A percentile compares a stretch with the other conserved stretches of the same genome.
Conservation (phyloP, 2,329 filamentous ascomycete genomes). For the Davidsoniella australis region DNA sequence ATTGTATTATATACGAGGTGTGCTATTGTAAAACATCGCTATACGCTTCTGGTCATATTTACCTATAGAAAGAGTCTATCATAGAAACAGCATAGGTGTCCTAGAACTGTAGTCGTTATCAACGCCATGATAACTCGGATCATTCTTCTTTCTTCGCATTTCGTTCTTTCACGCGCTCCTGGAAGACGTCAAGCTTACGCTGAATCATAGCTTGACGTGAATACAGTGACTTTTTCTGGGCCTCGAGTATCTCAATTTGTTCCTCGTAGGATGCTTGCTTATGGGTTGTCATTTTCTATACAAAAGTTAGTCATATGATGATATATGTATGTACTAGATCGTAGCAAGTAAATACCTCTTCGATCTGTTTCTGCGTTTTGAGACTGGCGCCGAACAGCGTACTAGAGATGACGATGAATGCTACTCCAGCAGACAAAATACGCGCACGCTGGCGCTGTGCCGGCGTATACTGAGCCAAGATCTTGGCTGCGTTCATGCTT, state of each 20-base stretch:
- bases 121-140: too few species aligned
- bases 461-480: not conserved
- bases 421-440: constrained; percentile 26
- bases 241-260: constrained; percentile 28
- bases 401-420: constrained; percentile 29
- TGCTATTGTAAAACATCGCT: too few species aligned
- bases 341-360: constrained; percentile 20
- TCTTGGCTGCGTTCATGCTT: not conserved
- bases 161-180: constrained; percentile 23
- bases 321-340: not conserved
- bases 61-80: too few species aligned
- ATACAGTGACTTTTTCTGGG: constrained; percentile 24
- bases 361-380: constrained; percentile 30
- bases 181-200: constrained; percentile 25
- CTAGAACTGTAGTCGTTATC: too few species aligned
- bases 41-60: too few species aligned
- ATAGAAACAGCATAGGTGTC: too few species aligned
- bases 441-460: constrained; percentile 12
- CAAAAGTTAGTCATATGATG: not conserved
- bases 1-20: too few species aligned
- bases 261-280: constrained; percentile 22
- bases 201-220: constrained; percentile 24
- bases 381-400: constrained; percentile 31
- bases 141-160: constrained; percentile 13
- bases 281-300: constrained; percentile 17